These are phyloP conservation scores for Aristolochia contorta DNA, from an alignment of 164 flowering plant species.

Conservation along the genomic window DNA sequence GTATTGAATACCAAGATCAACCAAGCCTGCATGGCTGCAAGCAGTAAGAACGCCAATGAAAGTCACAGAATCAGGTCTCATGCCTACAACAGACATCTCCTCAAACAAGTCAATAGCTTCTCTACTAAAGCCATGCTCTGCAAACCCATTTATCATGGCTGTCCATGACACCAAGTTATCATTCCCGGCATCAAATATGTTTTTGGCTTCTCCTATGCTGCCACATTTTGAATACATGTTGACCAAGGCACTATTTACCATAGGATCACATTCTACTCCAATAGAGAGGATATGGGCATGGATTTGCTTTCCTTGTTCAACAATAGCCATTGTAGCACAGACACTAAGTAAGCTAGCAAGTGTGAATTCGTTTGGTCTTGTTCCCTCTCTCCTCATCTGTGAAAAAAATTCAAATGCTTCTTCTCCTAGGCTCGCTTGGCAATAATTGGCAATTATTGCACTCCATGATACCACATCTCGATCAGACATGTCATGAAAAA, in stretches of 20 bases:
- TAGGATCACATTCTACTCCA: conserved; percentile 48
- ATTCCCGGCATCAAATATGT: conserved; percentile 30
- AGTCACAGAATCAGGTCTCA: conserved; percentile 69
- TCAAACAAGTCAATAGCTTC: conserved; percentile 71
- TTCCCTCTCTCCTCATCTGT: conserved; percentile 68
- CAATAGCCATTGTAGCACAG: conserved; percentile 61
- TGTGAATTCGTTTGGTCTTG: conserved; percentile 56
- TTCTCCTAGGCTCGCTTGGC: conserved; percentile 50
- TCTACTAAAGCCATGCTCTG: conserved; percentile 73
- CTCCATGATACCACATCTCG: conserved; percentile 78
- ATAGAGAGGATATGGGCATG: conserved; percentile 47
- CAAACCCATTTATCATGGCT: conserved; percentile 87
- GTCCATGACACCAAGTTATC: conserved; percentile 76
- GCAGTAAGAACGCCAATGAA: conserved; percentile 80
- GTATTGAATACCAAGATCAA: conserved; percentile 65
- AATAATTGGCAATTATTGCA: conserved; percentile 57
- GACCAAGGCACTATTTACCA: conserved; percentile 59
- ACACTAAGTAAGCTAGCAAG: conserved; percentile 60
- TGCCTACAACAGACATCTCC: conserved; percentile 35
- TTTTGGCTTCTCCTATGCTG: conserved; percentile 51
- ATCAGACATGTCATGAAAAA: conserved; percentile 34
- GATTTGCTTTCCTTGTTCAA: conserved; percentile 73
- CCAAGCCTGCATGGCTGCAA: conserved; percentile 79
- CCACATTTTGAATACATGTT: conserved; percentile 90
- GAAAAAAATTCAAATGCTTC: conserved; percentile 69